Evolutionary conservation across 2,329 filamentous ascomycete genomes (phyloP), one percentile per base, ranked within the genome.

Genomic region (Thermoascus crustaceus): DNA sequence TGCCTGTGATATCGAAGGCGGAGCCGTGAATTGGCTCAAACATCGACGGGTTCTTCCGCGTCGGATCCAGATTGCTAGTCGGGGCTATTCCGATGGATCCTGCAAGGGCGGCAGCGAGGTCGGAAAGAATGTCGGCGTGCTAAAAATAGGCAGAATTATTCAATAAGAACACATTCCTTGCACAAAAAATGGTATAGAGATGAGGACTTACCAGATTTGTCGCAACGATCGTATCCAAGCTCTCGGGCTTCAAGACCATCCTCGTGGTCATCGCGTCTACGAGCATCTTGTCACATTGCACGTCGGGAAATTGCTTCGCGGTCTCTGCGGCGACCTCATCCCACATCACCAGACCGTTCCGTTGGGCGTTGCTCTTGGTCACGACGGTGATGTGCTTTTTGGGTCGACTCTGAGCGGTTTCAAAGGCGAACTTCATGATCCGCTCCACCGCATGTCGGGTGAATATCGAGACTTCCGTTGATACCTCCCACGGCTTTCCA

Each of bases 31-130:
- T 73, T 8, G 76, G 75, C 58, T 79, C 75, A 41, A 78, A 80
- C 61, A 80, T 72, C 39, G 70, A 75, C 0, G 77, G 77, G 40
- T 76, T 72, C 43, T 69, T 50, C 10, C 73, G 63, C 2, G 72
- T 76, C 1, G 80, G 79, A 44, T 84, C 79, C 1, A 84, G 64
- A 46, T 82, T 83, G 32, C 70, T 75, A 0, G 79, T 82, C 3
- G 80, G 79, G 3, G 80, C 80, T 39, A 85, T 83, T 6, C 81
- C 80, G 41, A 85, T 84, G 2, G 73, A 79, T 0, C 80, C 80
- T 2, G 80, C 80, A 5, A 84, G 63, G 0, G 79, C 78, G 9
- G 81, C 80, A 4, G 80, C 81, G 13, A 85, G 64, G 48, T 85
- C 80, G 0, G 78, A 82, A 4, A 85, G 69, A 32, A 83, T 82